These are phyloP conservation scores for Botrytis sinoallii DNA, from an alignment of 2,329 filamentous ascomycete genomes.

Conservation along the genomic window DNA sequence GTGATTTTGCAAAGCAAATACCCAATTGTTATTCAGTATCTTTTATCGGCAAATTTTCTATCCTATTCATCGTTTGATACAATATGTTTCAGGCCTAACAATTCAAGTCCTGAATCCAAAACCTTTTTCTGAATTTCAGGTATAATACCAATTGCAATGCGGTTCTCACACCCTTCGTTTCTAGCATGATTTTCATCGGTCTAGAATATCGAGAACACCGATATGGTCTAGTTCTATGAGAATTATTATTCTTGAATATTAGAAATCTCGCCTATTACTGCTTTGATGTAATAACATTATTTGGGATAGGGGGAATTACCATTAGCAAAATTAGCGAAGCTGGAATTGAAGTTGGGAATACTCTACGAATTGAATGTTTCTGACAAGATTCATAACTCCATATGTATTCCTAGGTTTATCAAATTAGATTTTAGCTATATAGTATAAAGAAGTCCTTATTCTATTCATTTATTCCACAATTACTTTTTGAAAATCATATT, in stretches of 20 bases:
- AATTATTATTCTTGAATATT: neutral
- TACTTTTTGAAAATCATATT: too few relatives aligned
- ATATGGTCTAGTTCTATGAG: neutral
- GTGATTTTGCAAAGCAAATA: neutral
- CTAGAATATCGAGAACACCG: neutral
- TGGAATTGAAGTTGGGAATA: neutral
- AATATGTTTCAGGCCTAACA: neutral
- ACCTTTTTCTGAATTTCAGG: neutral
- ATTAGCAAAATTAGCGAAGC: neutral
- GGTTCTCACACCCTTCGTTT: neutral
- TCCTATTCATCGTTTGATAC: neutral
- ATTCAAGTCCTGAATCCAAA: neutral
- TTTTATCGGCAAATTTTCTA: neutral
- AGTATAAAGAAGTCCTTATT: too few relatives aligned
- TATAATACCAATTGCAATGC: neutral
- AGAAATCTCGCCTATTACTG: neutral
- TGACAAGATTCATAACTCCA: too few relatives aligned
- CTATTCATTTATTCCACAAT: too few relatives aligned
- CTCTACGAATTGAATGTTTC: too few relatives aligned
- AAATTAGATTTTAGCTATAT: too few relatives aligned
- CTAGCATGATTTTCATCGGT: neutral
- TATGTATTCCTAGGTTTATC: too few relatives aligned
- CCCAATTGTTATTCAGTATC: neutral
- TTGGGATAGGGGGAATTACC: neutral
- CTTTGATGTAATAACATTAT: neutral